Percentiles rank a stretch among this genome's conserved stretches.
phyloP scores from a whole-genome alignment of 2,329 filamentous ascomycete species.

The Sclerotinia sclerotiorum region DNA sequence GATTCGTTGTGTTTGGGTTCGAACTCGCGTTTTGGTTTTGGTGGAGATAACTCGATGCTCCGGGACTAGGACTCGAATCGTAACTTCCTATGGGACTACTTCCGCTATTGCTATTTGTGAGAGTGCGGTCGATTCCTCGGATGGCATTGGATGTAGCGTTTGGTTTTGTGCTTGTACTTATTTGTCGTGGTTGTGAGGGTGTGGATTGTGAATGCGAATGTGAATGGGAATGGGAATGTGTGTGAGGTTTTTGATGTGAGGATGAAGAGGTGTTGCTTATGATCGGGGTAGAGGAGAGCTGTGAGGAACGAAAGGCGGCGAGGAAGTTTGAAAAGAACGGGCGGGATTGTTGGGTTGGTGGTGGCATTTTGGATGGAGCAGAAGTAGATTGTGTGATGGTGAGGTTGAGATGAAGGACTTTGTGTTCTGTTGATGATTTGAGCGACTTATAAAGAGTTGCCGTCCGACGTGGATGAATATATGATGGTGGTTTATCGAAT shows the following conservation, averaged over 20 bases:
- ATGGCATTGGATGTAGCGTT: slow-evolving; percentile 34
- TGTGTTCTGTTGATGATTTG: background rate
- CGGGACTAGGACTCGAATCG: slow-evolving; percentile 12
- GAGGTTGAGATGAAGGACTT: background rate
- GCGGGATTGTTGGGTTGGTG: slow-evolving; percentile 36
- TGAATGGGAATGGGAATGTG: slow-evolving; percentile 35
- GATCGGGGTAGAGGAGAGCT: slow-evolving; percentile 27
- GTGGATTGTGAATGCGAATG: slow-evolving; percentile 29
- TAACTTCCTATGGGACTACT: slow-evolving; percentile 26
- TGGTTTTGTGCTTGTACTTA: slow-evolving; percentile 18
- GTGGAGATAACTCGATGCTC: background rate
- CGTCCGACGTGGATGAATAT: background rate
- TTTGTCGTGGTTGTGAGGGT: slow-evolving; percentile 21
- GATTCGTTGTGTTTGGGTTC: background rate
- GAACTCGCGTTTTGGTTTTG: background rate
- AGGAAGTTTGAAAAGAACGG: slow-evolving; percentile 42
- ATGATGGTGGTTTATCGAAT: too few relatives aligned
- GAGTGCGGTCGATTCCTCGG: slow-evolving; percentile 11
- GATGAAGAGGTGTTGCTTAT: slow-evolving; percentile 29
- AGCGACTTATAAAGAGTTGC: background rate
- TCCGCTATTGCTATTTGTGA: background rate
- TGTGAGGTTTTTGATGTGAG: slow-evolving; percentile 26
- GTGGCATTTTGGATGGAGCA: slow-evolving; percentile 17
- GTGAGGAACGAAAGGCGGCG: slow-evolving; percentile 39
- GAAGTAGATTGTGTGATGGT: background rate